Evolutionary conservation across 2,329 filamentous ascomycete genomes (phyloP).

Genomic region (Xylaria multiplex): DNA sequence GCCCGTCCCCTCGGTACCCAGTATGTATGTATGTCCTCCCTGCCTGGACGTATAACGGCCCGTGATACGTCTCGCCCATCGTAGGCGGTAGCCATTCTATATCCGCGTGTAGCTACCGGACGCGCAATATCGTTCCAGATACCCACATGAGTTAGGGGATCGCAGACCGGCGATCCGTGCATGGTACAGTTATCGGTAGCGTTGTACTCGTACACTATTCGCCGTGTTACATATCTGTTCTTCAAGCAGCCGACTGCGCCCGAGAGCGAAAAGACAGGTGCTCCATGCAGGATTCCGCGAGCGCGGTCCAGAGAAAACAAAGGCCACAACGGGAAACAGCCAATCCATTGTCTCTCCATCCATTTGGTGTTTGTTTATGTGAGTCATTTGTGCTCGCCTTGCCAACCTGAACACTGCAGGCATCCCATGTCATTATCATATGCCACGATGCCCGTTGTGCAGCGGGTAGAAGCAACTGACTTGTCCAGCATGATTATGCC

Average conservation of each 20-base stretch:
- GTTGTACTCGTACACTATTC: slow-evolving; percentile 12
- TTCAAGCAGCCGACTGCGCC: background rate
- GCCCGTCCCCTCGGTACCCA: slow-evolving; percentile 14
- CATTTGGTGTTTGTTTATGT: background rate
- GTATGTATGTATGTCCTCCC: background rate
- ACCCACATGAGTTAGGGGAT: background rate
- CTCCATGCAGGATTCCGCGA: slow-evolving; percentile 18
- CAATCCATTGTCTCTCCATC: slow-evolving; percentile 7
- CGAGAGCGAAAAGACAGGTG: background rate
- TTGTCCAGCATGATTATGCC: background rate
- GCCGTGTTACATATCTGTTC: slow-evolving; percentile 9
- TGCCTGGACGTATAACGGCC: slow-evolving; percentile 3
- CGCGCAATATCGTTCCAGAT: slow-evolving; percentile 8
- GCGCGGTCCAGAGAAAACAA: background rate
- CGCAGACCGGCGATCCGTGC: background rate
- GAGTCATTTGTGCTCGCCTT: slow-evolving; percentile 11
- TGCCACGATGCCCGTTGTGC: slow-evolving; percentile 5
- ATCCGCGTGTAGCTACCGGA: background rate
- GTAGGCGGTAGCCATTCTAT: background rate
- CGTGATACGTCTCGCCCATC: slow-evolving; percentile 9
- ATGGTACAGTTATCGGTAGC: slow-evolving; percentile 4
- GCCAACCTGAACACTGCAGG: slow-evolving; percentile 1
- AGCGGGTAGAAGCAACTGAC: slow-evolving; percentile 2
- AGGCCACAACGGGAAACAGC: background rate
- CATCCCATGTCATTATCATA: slow-evolving; percentile 13